Evolutionary conservation across 306 rosid genomes (phyloP).

Genomic region (Quillaja saponaria): DNA sequence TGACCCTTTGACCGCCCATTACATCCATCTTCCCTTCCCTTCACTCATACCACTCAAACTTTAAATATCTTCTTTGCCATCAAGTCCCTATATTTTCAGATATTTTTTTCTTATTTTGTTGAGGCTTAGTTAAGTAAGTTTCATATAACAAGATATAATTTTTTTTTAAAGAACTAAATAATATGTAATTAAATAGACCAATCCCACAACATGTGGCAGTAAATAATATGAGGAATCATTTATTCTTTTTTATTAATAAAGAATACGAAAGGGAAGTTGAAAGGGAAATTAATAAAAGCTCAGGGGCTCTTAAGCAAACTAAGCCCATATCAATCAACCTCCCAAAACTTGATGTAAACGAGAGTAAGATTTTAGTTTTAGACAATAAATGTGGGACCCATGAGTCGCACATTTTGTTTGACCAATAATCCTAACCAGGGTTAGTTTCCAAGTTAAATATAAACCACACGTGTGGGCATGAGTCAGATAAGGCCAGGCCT

Average conservation of each 20-base stretch:
- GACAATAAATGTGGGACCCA: slow-evolving; percentile 45
- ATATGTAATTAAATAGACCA: no score
- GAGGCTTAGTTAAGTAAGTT: no score
- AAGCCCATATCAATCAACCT: background rate
- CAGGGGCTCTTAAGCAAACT: slow-evolving; percentile 30
- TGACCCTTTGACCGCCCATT: slow-evolving; percentile 83
- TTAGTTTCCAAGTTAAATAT: slow-evolving; percentile 45
- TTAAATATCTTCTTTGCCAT: no score
- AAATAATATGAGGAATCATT: no score
- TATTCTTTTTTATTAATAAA: no score
- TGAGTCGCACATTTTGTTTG: slow-evolving; percentile 38
- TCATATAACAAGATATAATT: no score
- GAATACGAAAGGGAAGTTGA: slow-evolving; percentile 18
- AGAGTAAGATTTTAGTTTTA: slow-evolving; percentile 47
- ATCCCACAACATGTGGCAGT: no score
- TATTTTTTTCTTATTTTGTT: no score
- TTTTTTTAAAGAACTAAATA: no score
- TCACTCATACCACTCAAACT: background rate
- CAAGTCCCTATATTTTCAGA: no score
- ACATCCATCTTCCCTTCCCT: background rate
- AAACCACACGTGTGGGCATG: slow-evolving; percentile 48
- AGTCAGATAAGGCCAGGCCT: slow-evolving; percentile 56
- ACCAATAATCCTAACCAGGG: slow-evolving; percentile 52
- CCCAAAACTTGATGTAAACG: slow-evolving; percentile 41
- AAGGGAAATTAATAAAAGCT: slow-evolving; percentile 22